phyloP scores from a whole-genome alignment of 495 filamentous ascomycete genomes.

The Neurospora sp. region DNA sequence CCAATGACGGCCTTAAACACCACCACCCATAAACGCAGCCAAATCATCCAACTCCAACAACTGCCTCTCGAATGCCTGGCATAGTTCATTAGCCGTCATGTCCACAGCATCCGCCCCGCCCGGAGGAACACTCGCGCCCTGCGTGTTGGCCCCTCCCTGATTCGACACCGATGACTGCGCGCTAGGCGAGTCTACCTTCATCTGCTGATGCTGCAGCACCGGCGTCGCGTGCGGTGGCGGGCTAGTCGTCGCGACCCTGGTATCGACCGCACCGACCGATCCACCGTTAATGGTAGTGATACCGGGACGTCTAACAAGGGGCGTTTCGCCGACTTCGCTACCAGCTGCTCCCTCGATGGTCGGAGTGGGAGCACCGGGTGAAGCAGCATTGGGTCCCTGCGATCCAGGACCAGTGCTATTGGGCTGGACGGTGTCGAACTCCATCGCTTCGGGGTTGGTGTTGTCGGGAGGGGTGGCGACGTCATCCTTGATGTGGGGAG shows the following conservation, averaged over 20 bases:
- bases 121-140: neutral
- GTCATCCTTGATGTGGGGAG: conserved; percentile 37
- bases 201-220: conserved; percentile 1
- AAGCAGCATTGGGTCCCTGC: neutral
- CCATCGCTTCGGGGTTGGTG: conserved; percentile 34
- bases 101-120: conserved; percentile 22
- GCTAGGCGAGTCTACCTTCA: conserved; percentile 32
- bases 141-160: conserved; percentile 1
- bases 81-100: conserved; percentile 41
- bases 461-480: conserved; percentile 29
- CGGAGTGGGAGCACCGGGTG: conserved; percentile 5
- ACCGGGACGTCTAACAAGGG: conserved; percentile 31
- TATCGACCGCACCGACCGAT: conserved; percentile 23
- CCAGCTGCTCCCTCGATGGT: conserved; percentile 1
- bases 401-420: conserved; percentile 7
- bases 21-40: conserved; percentile 43
- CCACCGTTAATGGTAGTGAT: conserved; percentile 43
- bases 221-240: conserved; percentile 21
- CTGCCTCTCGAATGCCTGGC: conserved; percentile 39
- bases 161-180: conserved; percentile 21
- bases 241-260: conserved; percentile 33
- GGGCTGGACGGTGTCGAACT: conserved; percentile 30
- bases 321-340: conserved; percentile 24
- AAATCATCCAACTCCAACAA: conserved; percentile 40
- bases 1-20: conserved; percentile 23